phyloP scores from a whole-genome alignment of 371 early-diverging fungal species.

The Quaeritorhiza haematococci region DNA sequence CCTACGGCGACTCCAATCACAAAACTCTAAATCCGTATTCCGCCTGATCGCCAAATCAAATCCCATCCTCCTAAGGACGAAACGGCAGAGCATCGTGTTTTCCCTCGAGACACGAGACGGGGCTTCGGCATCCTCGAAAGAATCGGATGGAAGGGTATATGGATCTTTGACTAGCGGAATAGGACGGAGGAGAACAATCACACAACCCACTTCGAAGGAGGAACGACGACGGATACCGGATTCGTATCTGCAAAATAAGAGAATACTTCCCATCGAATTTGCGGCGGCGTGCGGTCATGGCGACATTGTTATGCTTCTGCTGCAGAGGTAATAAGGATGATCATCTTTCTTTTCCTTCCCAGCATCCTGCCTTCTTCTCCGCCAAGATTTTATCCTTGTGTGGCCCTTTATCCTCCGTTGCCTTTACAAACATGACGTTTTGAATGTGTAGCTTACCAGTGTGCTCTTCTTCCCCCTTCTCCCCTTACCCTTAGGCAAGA shows the following conservation, averaged over 20 bases:
- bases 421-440: not conserved
- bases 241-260: conserved; percentile 18
- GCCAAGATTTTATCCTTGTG: not conserved
- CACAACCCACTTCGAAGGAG: no score
- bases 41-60: no score
- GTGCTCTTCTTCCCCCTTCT: no score
- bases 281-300: conserved; percentile 28
- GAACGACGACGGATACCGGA: no score
- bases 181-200: not conserved
- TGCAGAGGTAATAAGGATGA: conserved; percentile 18
- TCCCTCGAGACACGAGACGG: not conserved
- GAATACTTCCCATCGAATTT: conserved; percentile 30
- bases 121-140: not conserved
- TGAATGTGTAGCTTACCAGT: not conserved
- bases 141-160: not conserved
- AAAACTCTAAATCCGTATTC: not conserved
- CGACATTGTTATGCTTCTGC: conserved; percentile 16
- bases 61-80: no score
- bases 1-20: conserved; percentile 27
- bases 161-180: not conserved
- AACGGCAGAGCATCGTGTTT: not conserved
- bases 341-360: not conserved
- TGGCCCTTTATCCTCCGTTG: not conserved
- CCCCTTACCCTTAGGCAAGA: conserved; percentile 21
- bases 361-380: no score